Conservation (phyloP, 78 protist species). For the Dictyostelium capitatum region DNA sequence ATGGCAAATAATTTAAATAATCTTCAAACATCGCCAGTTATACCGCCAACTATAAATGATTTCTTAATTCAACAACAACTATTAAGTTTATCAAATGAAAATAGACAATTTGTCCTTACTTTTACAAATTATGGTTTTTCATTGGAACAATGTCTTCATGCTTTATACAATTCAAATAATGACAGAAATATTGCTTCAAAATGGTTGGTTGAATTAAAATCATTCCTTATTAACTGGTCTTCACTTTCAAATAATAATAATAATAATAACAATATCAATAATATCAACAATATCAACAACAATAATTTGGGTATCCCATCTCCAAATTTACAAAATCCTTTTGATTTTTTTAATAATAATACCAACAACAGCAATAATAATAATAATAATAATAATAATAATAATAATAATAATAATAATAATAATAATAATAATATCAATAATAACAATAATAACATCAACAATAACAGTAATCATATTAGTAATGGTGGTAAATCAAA, state of each 20-base stretch:
- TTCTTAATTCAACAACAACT: slow-evolving; percentile 20
- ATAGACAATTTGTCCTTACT: slow-evolving; percentile 18
- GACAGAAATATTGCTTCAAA: slow-evolving; percentile 51
- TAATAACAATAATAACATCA: not conserved
- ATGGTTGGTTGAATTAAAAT: slow-evolving; percentile 49
- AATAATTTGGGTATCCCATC: not conserved
- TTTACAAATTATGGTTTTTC: slow-evolving; percentile 61
- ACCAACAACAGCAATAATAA: not conserved
- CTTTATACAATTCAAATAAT: slow-evolving; percentile 46
- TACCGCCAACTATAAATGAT: not conserved
- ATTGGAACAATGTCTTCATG: slow-evolving; percentile 61
- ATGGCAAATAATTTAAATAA: not conserved
- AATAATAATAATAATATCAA: not conserved
- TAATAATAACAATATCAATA: not conserved
- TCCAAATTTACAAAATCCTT: not conserved
- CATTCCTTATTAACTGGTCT: slow-evolving; percentile 35
- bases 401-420: not conserved
- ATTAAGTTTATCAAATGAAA: slow-evolving; percentile 22
- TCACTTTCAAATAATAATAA: slow-evolving; percentile 33
- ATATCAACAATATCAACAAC: not conserved
- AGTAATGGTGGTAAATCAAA: not conserved
- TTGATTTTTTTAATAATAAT: not conserved
- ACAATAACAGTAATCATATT: not conserved
- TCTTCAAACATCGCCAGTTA: too few species aligned
- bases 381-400: not conserved